phyloP scores from a whole-genome alignment of 768 basidiomycete genomes.

The Leucosporidium scottii region DNA sequence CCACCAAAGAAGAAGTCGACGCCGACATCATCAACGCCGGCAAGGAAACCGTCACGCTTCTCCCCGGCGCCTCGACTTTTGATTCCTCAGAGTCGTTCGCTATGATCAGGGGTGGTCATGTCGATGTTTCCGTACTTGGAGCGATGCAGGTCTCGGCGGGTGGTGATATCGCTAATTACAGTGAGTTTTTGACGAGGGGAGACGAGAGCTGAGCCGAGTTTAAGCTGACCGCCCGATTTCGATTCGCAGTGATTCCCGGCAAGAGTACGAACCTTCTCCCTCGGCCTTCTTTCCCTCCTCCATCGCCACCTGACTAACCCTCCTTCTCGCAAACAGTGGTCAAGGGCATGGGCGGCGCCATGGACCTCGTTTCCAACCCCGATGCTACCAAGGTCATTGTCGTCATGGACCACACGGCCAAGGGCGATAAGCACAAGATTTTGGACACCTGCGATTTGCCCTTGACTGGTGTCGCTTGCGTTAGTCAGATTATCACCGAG shows the following conservation, averaged over 20 bases:
- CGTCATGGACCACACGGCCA: slow-evolving; percentile 82
- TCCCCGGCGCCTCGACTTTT: slow-evolving; percentile 86
- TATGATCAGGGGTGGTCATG: slow-evolving; percentile 96
- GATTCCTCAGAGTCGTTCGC: slow-evolving; percentile 91
- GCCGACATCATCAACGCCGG: slow-evolving; percentile 85
- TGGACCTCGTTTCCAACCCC: slow-evolving; percentile 61
- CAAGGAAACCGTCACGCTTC: slow-evolving; percentile 85
- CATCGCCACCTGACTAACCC: background rate
- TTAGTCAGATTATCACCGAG: slow-evolving; percentile 89
- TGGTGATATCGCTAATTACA: slow-evolving; percentile 90
- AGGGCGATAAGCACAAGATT: slow-evolving; percentile 84
- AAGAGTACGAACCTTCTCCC: slow-evolving; percentile 47
- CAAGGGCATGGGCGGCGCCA: slow-evolving; percentile 79
- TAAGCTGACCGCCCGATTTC: background rate
- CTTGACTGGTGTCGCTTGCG: slow-evolving; percentile 76
- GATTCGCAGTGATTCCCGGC: slow-evolving; percentile 66
- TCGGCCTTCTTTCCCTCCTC: background rate
- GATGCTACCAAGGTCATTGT: slow-evolving; percentile 76
- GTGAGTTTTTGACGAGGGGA: background rate
- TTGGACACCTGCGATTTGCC: slow-evolving; percentile 68
- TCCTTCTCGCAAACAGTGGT: slow-evolving; percentile 16
- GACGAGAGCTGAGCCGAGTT: background rate
- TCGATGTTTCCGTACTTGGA: slow-evolving; percentile 87
- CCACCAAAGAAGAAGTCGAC: slow-evolving; percentile 43
- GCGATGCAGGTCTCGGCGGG: slow-evolving; percentile 89